phyloP scores from a whole-genome alignment of 2,329 filamentous ascomycete genomes.

The Verticillium nonalfalfae region DNA sequence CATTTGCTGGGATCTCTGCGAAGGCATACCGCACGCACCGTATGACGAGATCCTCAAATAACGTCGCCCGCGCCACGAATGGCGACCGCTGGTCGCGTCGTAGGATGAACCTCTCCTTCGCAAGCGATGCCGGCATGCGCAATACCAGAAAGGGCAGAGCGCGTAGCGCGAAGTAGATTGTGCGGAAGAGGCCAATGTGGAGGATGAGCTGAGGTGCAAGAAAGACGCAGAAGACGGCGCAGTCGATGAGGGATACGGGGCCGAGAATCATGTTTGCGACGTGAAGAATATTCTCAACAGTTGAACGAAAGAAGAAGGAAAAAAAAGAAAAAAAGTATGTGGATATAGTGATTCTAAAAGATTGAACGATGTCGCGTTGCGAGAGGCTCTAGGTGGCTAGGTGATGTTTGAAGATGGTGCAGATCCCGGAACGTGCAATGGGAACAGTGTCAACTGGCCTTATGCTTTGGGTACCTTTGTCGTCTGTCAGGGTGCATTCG shows the following conservation, averaged over 20 bases:
- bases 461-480: background rate
- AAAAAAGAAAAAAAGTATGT: background rate
- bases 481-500: background rate
- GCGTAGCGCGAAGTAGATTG: conserved; percentile 49
- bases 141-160: conserved; percentile 65
- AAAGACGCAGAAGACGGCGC: conserved; percentile 64
- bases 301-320: too few species aligned
- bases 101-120: conserved; percentile 49
- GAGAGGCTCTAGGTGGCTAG: background rate
- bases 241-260: conserved; percentile 71
- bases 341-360: background rate
- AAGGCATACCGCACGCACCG: conserved; percentile 76
- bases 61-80: conserved; percentile 63
- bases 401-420: background rate
- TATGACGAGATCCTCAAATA: conserved; percentile 73
- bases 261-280: conserved; percentile 58
- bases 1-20: conserved; percentile 58
- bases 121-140: conserved; percentile 50
- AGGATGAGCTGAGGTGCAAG: conserved; percentile 66
- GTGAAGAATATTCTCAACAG: background rate
- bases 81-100: conserved; percentile 25
- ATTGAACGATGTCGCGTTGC: too few species aligned
- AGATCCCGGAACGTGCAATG: background rate
- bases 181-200: conserved; percentile 56
- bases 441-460: too few species aligned